Evolutionary conservation across 805 yeast species (phyloP), one percentile per base, ranked within the genome.

Genomic region (Pichia scutulata): DNA sequence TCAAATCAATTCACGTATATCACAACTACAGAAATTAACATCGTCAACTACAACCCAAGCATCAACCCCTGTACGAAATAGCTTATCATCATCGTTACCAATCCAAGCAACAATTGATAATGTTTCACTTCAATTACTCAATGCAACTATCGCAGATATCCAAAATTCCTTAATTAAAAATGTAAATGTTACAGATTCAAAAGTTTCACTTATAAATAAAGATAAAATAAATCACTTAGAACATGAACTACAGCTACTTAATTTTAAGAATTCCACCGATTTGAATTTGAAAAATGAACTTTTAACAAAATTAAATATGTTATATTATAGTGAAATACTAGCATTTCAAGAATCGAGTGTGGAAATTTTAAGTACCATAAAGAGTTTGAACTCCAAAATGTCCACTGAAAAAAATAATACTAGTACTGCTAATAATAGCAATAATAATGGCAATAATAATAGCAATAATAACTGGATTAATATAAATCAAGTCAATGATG

Each of bases 241-340:
- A 41, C 70, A 66, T 44, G 55, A 61, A 16, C 48, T 67, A 14
- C 69, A 65, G 44, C 37, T 64, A 23, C 50, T 67, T 14, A 62
- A 61, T 46, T 60, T 66, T 44, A 59, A 60, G 37, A 64, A 62
- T 42, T 58, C 39, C 45, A 55, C 44, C 39, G 70, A 68, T 19
- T 58, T 62, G 16, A 61, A 60, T 39, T 41, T 60, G 12, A 70
- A 69, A 50, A 69, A 64, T 48, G 60, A 60, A 1, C 47, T 57
- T 7, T 55, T 68, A 16, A 47, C 55, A 2, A 55, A 62, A 39
- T 50, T 66, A 28, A 67, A 66, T 41, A 48, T 56, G 26, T 46
- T 61, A 1, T 67, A 67, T 40, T 62, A 62, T 44, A 62, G 61
- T 40, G 69, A 67, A 48, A 52, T 66, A 30, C 45, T 57, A 25